A percentile compares a stretch with the other conserved stretches of the same genome.
Conservation (phyloP, 1,284 basidiomycete genomes). For the Pterulicium gracile region DNA sequence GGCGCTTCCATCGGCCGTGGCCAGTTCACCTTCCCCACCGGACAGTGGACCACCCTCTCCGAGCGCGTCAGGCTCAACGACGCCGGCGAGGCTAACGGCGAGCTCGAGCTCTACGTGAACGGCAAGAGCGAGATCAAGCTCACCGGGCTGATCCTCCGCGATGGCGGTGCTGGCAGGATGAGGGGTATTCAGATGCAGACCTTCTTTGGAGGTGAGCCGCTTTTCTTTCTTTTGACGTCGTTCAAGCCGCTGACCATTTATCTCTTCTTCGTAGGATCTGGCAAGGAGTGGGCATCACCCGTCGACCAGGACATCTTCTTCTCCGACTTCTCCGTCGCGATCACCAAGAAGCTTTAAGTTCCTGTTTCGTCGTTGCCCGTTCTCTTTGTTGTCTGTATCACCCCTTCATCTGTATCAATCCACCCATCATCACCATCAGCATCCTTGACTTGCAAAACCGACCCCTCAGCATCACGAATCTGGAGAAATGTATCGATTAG, state of each 20-base stretch:
- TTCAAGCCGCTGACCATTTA: slow-evolving; percentile 3
- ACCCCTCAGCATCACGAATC: not conserved
- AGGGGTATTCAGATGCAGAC: slow-evolving; percentile 58
- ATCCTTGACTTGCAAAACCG: not conserved
- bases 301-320: slow-evolving; percentile 48
- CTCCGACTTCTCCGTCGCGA: slow-evolving; percentile 54
- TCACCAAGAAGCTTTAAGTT: slow-evolving; percentile 36
- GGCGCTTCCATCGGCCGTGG: slow-evolving; percentile 66
- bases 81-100: slow-evolving; percentile 41
- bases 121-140: slow-evolving; percentile 47
- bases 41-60: slow-evolving; percentile 47
- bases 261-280: slow-evolving; percentile 26
- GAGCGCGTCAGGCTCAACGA: slow-evolving; percentile 56
- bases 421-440: not conserved
- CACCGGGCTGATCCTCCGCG: slow-evolving; percentile 36
- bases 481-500: not conserved
- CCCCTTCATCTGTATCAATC: too few relatives aligned
- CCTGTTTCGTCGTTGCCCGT: not conserved
- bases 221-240: slow-evolving; percentile 12
- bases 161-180: slow-evolving; percentile 32
- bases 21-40: slow-evolving; percentile 51
- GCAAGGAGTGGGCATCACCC: slow-evolving; percentile 38
- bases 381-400: not conserved
- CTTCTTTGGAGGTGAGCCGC: slow-evolving; percentile 60
- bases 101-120: slow-evolving; percentile 45